Evolutionary conservation across 2,329 filamentous ascomycete genomes (phyloP).

Genomic region (Hypoxylon sp.): DNA sequence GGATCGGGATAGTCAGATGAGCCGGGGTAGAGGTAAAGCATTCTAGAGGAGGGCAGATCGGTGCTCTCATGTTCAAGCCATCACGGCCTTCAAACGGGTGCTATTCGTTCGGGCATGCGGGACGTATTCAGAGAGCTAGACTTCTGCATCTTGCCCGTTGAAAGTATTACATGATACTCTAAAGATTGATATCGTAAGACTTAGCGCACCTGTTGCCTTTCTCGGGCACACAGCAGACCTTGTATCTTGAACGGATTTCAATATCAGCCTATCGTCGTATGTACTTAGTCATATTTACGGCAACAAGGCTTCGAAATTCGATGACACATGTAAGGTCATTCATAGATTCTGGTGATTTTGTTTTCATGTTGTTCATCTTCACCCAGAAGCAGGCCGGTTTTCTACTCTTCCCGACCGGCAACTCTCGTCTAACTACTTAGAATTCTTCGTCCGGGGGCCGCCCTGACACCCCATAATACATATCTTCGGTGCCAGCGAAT

Average conservation of each 20-base stretch:
- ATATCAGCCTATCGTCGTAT: not conserved
- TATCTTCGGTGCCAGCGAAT: conserved; percentile 45
- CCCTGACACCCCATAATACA: conserved; percentile 42
- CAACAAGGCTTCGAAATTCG: no score
- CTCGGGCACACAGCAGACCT: no score
- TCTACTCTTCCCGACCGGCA: not conserved
- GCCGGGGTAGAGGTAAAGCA: not conserved
- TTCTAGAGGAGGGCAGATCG: not conserved
- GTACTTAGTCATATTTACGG: no score
- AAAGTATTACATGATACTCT: not conserved
- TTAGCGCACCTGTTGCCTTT: no score
- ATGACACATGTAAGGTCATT: no score
- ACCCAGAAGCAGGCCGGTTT: no score
- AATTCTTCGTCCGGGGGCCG: conserved; percentile 42
- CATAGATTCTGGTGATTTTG: not conserved
- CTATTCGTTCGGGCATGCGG: not conserved
- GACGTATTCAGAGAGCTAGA: conserved; percentile 1
- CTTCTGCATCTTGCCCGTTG: not conserved
- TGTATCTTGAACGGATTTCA: no score
- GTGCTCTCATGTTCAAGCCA: not conserved
- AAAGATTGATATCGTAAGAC: not conserved
- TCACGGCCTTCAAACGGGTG: not conserved
- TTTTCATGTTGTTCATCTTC: not conserved
- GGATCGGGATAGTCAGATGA: not conserved
- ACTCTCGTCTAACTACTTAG: conserved; percentile 18